phyloP scores from a whole-genome alignment of 495 filamentous ascomycete genomes.

The Aspergillus steynii region DNA sequence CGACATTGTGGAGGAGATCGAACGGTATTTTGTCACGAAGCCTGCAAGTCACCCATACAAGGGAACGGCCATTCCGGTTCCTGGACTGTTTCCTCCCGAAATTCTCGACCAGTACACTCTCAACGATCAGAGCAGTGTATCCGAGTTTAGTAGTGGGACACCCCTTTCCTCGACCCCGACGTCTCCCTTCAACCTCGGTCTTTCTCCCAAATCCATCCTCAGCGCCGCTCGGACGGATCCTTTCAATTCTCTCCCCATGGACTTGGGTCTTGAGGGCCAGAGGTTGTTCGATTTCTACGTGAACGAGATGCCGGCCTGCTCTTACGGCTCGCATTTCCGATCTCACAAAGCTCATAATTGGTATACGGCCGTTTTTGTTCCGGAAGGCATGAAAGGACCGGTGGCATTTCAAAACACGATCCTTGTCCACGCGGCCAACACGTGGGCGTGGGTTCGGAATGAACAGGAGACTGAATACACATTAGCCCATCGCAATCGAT shows the following conservation, averaged over 20 bases:
- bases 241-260: slow-evolving; percentile 37
- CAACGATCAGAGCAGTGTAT: slow-evolving; percentile 9
- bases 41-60: not conserved
- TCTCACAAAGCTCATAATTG: slow-evolving; percentile 41
- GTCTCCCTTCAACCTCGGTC: slow-evolving; percentile 18
- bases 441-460: slow-evolving; percentile 38
- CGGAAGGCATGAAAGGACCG: slow-evolving; percentile 40
- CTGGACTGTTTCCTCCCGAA: not conserved
- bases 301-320: slow-evolving; percentile 41
- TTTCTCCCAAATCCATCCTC: slow-evolving; percentile 35
- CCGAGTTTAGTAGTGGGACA: slow-evolving; percentile 16
- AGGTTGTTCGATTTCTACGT: slow-evolving; percentile 42
- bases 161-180: slow-evolving; percentile 20
- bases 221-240: slow-evolving; percentile 41
- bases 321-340: slow-evolving; percentile 36
- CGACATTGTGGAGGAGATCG: slow-evolving; percentile 10
- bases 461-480: slow-evolving; percentile 29
- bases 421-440: slow-evolving; percentile 41
- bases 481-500: slow-evolving; percentile 31
- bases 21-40: not conserved
- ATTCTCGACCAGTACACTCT: not conserved
- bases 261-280: slow-evolving; percentile 32
- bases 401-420: slow-evolving; percentile 41
- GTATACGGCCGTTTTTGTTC: slow-evolving; percentile 39
- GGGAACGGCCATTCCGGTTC: not conserved